These are phyloP conservation scores for Lantana camara DNA, from an alignment of 257 asterid genomes.

Conservation along the genomic window DNA sequence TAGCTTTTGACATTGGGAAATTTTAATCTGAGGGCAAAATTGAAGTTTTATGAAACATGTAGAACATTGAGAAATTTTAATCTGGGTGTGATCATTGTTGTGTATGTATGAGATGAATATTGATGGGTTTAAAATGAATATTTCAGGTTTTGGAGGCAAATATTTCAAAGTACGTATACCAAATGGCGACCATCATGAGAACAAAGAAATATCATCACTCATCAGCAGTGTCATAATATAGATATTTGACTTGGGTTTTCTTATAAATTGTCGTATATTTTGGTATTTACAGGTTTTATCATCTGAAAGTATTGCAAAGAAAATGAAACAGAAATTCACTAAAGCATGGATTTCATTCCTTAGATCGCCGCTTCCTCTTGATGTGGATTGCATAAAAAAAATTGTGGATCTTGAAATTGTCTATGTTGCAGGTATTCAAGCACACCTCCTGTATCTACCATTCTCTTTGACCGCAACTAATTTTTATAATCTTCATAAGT, in stretches of 20 bases:
- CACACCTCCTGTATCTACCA: too few species aligned
- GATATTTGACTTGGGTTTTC: slow-evolving; percentile 19
- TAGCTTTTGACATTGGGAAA: too few species aligned
- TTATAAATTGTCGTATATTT: slow-evolving; percentile 4
- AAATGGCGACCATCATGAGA: slow-evolving; percentile 20
- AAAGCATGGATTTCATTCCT: slow-evolving; percentile 97
- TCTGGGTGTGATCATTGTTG: too few species aligned
- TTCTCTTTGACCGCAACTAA: too few species aligned
- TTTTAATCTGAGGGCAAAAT: too few species aligned
- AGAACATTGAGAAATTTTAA: too few species aligned
- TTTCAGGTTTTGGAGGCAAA: slow-evolving; percentile 53
- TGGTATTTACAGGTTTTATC: slow-evolving; percentile 56
- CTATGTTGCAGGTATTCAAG: too few species aligned
- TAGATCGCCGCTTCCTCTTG: slow-evolving; percentile 74
- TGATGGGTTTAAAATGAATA: background rate
- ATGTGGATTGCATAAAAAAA: too few species aligned
- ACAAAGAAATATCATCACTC: background rate
- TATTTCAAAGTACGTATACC: slow-evolving; percentile 43
- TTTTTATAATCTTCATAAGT: too few species aligned
- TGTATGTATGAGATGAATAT: background rate
- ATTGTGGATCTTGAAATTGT: too few species aligned
- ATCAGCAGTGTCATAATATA: background rate
- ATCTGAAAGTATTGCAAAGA: slow-evolving; percentile 51
- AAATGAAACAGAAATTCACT: slow-evolving; percentile 79
- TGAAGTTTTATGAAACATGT: too few species aligned